phyloP scores from a whole-genome alignment of 169 alveolate genomes.

The Plasmodium gallinaceum region DNA sequence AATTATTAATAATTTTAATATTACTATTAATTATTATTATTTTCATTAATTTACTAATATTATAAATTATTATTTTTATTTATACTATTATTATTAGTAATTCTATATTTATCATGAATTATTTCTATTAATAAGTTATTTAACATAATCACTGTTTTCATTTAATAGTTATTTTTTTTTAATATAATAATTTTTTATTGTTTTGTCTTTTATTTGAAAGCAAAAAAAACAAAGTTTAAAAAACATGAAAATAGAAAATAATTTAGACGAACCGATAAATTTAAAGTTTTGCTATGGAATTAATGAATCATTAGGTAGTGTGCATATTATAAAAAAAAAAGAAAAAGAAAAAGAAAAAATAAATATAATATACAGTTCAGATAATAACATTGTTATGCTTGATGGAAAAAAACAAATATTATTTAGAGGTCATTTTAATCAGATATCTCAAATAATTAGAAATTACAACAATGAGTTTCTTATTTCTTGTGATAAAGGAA shows the following conservation, averaged over 20 bases:
- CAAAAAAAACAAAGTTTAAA: background rate
- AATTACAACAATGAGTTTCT: conserved; percentile 55
- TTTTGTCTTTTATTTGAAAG: background rate
- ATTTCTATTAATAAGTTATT: no score
- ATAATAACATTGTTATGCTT: conserved; percentile 68
- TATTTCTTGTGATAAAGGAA: conserved; percentile 73
- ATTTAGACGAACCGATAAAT: conserved; percentile 67
- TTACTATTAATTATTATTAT: no score
- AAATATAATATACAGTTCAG: conserved; percentile 57
- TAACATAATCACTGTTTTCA: no score
- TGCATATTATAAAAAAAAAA: conserved; percentile 23
- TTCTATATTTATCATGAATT: no score
- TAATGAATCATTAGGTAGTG: conserved; percentile 61
- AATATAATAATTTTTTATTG: no score
- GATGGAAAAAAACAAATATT: conserved; percentile 58
- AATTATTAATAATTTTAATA: no score
- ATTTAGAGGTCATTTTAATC: conserved; percentile 68
- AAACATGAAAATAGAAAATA: background rate
- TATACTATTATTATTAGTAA: no score
- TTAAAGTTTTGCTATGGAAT: conserved; percentile 75
- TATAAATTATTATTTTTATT: no score
- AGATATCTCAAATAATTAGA: conserved; percentile 53
- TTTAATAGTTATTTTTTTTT: no score
- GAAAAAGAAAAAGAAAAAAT: background rate
- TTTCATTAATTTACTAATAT: no score